Evolutionary conservation across 2,329 filamentous ascomycete genomes (phyloP).

Genomic region (Colletotrichum endophyticum): DNA sequence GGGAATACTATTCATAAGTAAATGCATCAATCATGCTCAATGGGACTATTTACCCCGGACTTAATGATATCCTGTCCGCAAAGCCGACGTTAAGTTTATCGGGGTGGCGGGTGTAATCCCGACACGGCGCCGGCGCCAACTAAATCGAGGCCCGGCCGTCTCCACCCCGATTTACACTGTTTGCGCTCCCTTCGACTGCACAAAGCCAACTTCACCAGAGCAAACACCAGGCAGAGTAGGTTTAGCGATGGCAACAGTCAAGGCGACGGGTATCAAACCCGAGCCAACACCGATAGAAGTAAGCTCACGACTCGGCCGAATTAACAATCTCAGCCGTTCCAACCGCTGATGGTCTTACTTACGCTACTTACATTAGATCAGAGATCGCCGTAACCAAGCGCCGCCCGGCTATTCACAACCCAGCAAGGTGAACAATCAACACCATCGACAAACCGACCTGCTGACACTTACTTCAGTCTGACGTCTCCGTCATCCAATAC

Average conservation of each 20-base stretch:
- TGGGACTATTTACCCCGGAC: background rate
- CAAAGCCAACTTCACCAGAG: background rate
- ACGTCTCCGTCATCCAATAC: conserved; percentile 40
- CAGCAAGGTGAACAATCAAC: background rate
- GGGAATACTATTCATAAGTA: background rate
- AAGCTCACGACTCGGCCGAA: background rate
- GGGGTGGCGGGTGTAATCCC: background rate
- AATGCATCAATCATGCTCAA: background rate
- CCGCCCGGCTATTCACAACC: background rate
- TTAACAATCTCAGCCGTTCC: background rate
- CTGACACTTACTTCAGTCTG: background rate
- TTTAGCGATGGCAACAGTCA: background rate
- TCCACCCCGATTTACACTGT: background rate
- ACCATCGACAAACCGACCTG: background rate
- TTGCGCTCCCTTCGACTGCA: background rate
- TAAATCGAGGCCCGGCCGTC: background rate
- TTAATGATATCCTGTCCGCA: background rate
- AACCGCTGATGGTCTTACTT: background rate
- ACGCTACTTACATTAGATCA: background rate
- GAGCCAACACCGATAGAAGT: background rate
- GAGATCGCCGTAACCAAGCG: background rate
- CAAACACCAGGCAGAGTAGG: background rate
- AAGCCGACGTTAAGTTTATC: background rate
- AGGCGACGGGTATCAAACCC: background rate
- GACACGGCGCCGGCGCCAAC: background rate